These are phyloP conservation scores for Excoecaria agallocha DNA, from an alignment of 345 rosid genomes.

Conservation along the genomic window DNA sequence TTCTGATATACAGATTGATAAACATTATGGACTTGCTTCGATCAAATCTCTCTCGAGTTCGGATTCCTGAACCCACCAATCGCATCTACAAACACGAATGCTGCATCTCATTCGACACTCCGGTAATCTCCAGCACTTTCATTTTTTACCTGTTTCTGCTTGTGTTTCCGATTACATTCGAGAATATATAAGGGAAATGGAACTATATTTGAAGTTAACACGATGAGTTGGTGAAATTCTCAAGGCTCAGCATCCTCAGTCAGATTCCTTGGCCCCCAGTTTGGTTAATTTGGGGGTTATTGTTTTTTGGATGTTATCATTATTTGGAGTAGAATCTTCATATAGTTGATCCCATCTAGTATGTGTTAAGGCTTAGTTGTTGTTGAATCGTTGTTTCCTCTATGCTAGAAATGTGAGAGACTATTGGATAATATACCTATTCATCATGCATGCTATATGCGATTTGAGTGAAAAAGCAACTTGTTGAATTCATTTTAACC, in stretches of 20 bases:
- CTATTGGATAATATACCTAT: neutral
- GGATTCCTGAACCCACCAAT: constrained; percentile 97
- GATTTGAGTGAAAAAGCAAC: too few relatives aligned
- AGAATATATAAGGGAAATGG: neutral
- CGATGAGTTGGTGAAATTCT: neutral
- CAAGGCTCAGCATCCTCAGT: neutral
- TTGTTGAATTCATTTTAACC: neutral
- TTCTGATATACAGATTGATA: neutral
- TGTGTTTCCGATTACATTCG: constrained; percentile 12
- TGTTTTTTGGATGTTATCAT: neutral
- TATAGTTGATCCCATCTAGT: too few relatives aligned
- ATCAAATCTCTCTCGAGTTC: constrained; percentile 89
- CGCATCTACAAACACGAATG: constrained; percentile 98
- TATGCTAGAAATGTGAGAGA: neutral
- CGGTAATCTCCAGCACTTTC: constrained; percentile 39
- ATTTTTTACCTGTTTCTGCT: neutral
- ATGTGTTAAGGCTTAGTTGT: too few relatives aligned
- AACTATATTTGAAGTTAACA: neutral
- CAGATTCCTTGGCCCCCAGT: neutral
- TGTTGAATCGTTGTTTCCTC: too few relatives aligned
- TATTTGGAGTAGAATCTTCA: too few relatives aligned
- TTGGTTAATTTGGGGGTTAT: neutral
- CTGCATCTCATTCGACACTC: constrained; percentile 90
- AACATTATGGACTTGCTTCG: constrained; percentile 84
- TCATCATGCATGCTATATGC: too few relatives aligned